These are phyloP conservation scores for Erysimum cheiranthoides DNA, from an alignment of 345 rosid genomes.

Conservation along the genomic window DNA sequence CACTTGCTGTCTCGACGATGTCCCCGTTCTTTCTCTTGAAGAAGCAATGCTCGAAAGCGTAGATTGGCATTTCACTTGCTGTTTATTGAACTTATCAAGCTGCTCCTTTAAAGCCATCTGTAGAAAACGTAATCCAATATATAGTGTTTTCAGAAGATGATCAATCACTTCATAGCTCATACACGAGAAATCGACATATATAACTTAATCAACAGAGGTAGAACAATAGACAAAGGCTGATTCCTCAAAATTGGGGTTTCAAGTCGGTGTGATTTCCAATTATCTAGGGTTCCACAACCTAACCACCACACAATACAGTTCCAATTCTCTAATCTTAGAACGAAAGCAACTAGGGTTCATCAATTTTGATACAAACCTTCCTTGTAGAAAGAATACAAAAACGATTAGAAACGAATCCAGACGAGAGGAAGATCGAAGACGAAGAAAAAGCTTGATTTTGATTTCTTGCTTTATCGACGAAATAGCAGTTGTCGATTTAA, in stretches of 20 bases:
- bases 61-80: slow-evolving; percentile 77
- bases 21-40: slow-evolving; percentile 44
- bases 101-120: slow-evolving; percentile 74
- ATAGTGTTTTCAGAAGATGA: neutral
- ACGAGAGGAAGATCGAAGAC: neutral
- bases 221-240: neutral
- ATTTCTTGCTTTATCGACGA: neutral
- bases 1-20: slow-evolving; percentile 37
- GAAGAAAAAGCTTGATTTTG: neutral
- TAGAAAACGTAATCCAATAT: neutral
- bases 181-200: too few relatives aligned
- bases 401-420: neutral
- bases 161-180: too few relatives aligned
- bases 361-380: neutral
- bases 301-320: neutral
- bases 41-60: slow-evolving; percentile 63
- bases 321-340: neutral
- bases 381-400: neutral
- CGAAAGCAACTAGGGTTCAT: neutral
- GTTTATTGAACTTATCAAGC: slow-evolving; percentile 69
- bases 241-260: slow-evolving; percentile 1
- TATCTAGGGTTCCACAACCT: neutral
- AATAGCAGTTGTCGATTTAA: neutral
- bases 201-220: neutral
- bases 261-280: neutral